A percentile compares a stretch with the other conserved stretches of the same genome.
phyloP scores from a whole-genome alignment of 2,329 filamentous ascomycete species.

The Pezizomycotina sp. region DNA sequence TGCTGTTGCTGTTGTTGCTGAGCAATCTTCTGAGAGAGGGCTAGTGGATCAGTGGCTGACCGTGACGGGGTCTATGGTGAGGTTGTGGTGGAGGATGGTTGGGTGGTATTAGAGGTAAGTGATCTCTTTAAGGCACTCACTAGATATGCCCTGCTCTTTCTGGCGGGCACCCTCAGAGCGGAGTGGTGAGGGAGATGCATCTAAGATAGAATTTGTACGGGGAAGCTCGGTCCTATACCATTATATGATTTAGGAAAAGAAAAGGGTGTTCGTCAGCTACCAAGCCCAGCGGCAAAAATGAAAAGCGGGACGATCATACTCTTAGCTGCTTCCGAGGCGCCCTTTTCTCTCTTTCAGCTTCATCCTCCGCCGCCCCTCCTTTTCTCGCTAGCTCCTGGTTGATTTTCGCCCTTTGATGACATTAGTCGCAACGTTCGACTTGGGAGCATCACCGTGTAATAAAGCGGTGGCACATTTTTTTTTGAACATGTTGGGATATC shows the following conservation, averaged over 20 bases:
- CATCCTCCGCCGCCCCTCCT: background rate
- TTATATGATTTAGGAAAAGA: conserved; percentile 1
- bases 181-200: conserved; percentile 12
- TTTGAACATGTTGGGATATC: no score
- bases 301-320: conserved; percentile 9
- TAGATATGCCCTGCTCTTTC: conserved; percentile 44
- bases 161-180: conserved; percentile 17
- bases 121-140: conserved; percentile 50
- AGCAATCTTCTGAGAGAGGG: conserved; percentile 21
- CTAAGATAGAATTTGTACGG: conserved; percentile 8
- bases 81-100: conserved; percentile 41
- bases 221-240: conserved; percentile 3
- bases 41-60: conserved; percentile 22
- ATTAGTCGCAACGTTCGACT: no score
- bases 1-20: conserved; percentile 34
- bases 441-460: no score
- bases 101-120: conserved; percentile 52
- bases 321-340: conserved; percentile 6
- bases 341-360: conserved; percentile 16
- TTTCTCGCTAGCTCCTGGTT: background rate
- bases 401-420: no score
- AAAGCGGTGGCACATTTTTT: no score
- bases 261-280: background rate
- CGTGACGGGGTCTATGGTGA: conserved; percentile 26
- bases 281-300: background rate